phyloP scores from a whole-genome alignment of 352 stramenopile species.

The Phytophthora pini region DNA sequence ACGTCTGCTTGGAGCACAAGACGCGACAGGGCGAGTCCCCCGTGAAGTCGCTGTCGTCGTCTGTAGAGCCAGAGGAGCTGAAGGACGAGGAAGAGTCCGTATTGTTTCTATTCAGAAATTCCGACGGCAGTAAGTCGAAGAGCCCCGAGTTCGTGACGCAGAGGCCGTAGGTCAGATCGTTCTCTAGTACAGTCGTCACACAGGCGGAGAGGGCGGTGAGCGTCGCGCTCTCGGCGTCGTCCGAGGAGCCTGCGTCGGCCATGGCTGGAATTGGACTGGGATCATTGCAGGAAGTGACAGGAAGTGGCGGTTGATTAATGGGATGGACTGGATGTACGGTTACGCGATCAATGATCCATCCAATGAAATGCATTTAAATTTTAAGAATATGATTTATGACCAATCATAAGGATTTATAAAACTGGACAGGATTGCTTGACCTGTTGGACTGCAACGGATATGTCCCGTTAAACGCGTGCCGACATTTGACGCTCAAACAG shows the following conservation, averaged over 20 bases:
- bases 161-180: conserved; percentile 52
- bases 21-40: conserved; percentile 42
- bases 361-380: too few relatives aligned
- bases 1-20: conserved; percentile 41
- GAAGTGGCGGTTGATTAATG: conserved; percentile 16
- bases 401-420: neutral
- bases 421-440: conserved; percentile 3
- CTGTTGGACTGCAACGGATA: neutral
- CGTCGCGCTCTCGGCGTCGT: conserved; percentile 33
- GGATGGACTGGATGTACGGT: neutral
- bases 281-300: neutral
- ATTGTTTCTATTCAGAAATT: conserved; percentile 14
- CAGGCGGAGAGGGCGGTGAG: conserved; percentile 43
- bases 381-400: too few relatives aligned
- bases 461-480: neutral
- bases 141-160: conserved; percentile 74
- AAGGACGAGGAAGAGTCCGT: conserved; percentile 8
- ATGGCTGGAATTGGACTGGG: conserved; percentile 23
- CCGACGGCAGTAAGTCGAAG: conserved; percentile 39
- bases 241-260: conserved; percentile 34
- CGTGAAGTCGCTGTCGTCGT: conserved; percentile 6
- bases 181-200: conserved; percentile 38
- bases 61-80: conserved; percentile 5
- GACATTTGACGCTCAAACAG: too few relatives aligned
- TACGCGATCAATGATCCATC: too few relatives aligned